These are phyloP conservation scores for Xylariaceae sp. DNA, from an alignment of 2,329 filamentous ascomycete species.

Conservation along the genomic window DNA sequence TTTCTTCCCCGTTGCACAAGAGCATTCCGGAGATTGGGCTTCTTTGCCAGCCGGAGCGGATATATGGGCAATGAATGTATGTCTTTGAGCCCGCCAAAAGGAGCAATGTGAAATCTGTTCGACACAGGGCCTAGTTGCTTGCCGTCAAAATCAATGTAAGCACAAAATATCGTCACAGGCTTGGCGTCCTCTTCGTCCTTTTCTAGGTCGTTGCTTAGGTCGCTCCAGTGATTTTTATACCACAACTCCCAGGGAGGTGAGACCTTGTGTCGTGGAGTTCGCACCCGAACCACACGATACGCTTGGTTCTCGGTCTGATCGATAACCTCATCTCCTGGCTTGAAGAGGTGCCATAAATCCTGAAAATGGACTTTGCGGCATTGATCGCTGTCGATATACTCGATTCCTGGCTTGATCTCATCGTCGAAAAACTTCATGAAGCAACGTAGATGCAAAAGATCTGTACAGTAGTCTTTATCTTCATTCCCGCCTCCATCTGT, in stretches of 20 bases:
- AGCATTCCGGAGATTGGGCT: background rate
- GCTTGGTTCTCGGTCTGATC: conserved; percentile 19
- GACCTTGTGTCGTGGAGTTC: background rate
- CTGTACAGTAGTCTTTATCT: too few relatives aligned
- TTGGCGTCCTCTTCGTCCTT: background rate
- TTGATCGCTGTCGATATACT: conserved; percentile 3
- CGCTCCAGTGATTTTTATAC: too few relatives aligned
- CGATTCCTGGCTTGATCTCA: conserved; percentile 4
- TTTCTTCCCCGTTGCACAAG: conserved; percentile 12
- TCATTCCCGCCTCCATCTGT: too few relatives aligned
- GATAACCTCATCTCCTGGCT: conserved; percentile 25
- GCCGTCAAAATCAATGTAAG: conserved; percentile 29
- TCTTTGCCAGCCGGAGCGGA: conserved; percentile 14
- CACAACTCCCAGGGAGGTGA: background rate
- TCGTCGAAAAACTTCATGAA: conserved; percentile 20
- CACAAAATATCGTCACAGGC: conserved; percentile 10
- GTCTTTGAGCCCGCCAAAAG: conserved; percentile 18
- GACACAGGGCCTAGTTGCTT: conserved; percentile 20
- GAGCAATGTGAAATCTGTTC: conserved; percentile 14
- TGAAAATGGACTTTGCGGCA: conserved; percentile 20
- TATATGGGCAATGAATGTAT: conserved; percentile 20
- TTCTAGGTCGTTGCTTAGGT: too few relatives aligned
- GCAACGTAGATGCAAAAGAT: conserved; percentile 14
- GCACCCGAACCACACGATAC: conserved; percentile 22
- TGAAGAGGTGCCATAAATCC: conserved; percentile 32